Evolutionary conservation across 495 filamentous ascomycete genomes (phyloP), one percentile per base, ranked within the genome.

Genomic region (Oleoguttula mirabilis): DNA sequence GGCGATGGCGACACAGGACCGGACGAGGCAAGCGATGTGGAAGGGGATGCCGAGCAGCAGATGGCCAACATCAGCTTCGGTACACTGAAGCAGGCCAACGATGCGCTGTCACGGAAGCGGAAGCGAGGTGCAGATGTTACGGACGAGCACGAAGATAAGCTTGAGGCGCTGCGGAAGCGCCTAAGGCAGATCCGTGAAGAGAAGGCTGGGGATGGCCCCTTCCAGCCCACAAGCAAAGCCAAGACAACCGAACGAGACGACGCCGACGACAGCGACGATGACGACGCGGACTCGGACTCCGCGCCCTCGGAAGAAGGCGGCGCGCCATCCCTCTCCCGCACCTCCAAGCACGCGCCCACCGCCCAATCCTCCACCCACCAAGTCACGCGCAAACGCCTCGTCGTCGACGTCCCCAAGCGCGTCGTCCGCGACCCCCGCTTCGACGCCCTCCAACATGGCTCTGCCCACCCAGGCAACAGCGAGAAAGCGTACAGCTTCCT

Each of bases 341-440:
- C 76, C 19, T 82, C 69, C 59, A 98, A 98, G 59, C 86, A 96
- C 59, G 90, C 90, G 0, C 90, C 90, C 0, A 70, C 74, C 37
- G 79, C 84, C 31, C 69, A 84, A 41, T 77, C 83, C 1, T 82
- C 80, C 61, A 94, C 88, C 60, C 75, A 73, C 10, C 77, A 79
- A 17, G 88, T 98, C 17, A 77, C 80, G 4, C 77, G 90, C 32
- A 77, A 68, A 54, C 83, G 87, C 5, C 77, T 73, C 23, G 78
- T 86, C 15, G 65, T 95, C 21, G 54, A 60, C 3, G 60, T 67
- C 4, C 53, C 66, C 22, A 75, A 73, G 50, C 57, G 63, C 5
- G 67, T 73, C 32, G 56, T 67, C 1, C 77, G 88, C 8, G 90
- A 98, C 58, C 90, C 90, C n/a, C 77, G 90, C 21, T 98, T 98